Evolutionary conservation across 2,329 filamentous ascomycete species (phyloP), one percentile per base, ranked within the genome.

Genomic region (Ilyonectria mors-panacis): DNA sequence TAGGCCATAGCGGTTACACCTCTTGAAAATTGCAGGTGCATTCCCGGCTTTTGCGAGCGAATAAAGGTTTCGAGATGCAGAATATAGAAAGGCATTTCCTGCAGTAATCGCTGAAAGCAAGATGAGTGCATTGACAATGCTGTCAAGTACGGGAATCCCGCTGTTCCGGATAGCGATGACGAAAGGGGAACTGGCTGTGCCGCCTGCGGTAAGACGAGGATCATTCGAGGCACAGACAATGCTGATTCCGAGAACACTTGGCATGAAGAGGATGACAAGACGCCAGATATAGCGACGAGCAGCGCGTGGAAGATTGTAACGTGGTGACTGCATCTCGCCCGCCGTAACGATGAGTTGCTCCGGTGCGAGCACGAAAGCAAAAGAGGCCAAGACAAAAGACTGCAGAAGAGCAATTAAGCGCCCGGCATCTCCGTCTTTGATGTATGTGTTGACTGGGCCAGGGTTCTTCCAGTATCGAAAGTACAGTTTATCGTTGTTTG

Each of bases 41-140:
- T 93, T 90, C 12, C 89, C 89, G 62, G 87, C 89, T 21, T 90
- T 83, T 0, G 91, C 86, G 74, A 94, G 86, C 62, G 89, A 91
- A 76, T 92, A 91, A 3, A 94, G 83, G 76, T 1, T 81, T 81
- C 7, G 13, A 93, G 88, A 75, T 92, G 88, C 89, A 0, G 89
- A 90, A 79, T 92, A 92, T 59, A 89, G 82, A 79, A 88, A 89
- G 0, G 87, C 86, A 73, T 90, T 90, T 23, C 85, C 87, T 3
- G 88, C 87, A 2, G 87, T 89, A 82, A 87, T 88, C 1, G 90
- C 91, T 12, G 89, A 91, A 4, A 91, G 89, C 45, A 93, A 81
- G 65, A 93, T 87, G 7, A 88, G 88, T 37, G 86, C 90, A 74
- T 93, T 93, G 81, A 93, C 89, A 69, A 93, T 85, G 47, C 87